Evolutionary conservation across 1,284 basidiomycete species (phyloP), one percentile per base, ranked within the genome.

Genomic region (Mixia osmundae): DNA sequence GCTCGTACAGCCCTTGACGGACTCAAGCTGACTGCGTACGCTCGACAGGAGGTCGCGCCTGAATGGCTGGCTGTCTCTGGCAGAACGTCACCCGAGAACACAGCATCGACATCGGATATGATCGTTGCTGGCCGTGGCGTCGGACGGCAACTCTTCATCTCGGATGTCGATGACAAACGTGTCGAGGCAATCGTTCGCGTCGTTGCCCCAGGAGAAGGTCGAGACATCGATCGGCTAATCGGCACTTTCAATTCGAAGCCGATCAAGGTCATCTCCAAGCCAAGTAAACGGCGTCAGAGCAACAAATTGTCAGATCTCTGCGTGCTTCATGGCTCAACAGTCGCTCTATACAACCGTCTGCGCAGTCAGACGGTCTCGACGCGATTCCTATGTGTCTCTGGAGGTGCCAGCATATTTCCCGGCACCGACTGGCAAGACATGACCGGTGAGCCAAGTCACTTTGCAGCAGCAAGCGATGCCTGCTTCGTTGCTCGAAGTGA

Each of bases 241-340:
- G 79, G 80, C 30, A 66, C 71, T 19, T 87, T 89, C 62, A 71
- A 77, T 37, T 79, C 76, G 48, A 72, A 76, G 35, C 75, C 85
- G 23, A 94, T 95, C 66, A 89, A 89, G 58, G 79, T 95, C 49
- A 94, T 95, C 58, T 56, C 54, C 39, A 58, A 58, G 47, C 54
- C 56, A 3, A 54, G 51, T 23, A 91, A 94, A 65, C 94, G 94
- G 65, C 68, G 82, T 49, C 79, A 85, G 55, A 82, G 72, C 54
- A 76, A 75, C 43, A 83, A 87, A 63, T 16, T 32, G 29, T 37
- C 1, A 6, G 24, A 33, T 36, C 28, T 35, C 41, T 80, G 80
- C 54, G 80, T 95, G 56, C 77, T 78, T 55, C 87, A 95, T 57
- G 89, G 87, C 19, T 80, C 83, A 9, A 85, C 83, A 2, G 76